Evolutionary conservation across 2,329 filamentous ascomycete genomes (phyloP).

Genomic region (Septoria petroselini): DNA sequence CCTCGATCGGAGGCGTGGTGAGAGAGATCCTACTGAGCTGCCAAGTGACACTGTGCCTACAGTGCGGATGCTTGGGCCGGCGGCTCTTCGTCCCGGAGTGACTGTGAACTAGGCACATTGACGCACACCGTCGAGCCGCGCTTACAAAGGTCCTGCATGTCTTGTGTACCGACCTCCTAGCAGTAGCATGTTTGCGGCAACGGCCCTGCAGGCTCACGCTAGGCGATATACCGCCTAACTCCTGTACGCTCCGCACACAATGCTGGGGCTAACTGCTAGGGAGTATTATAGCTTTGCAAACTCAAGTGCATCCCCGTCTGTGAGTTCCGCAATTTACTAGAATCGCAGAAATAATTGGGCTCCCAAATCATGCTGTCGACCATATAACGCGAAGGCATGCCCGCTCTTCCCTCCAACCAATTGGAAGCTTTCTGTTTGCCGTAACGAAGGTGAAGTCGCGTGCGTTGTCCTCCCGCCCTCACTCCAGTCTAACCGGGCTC

Average conservation of each 20-base stretch:
- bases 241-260: constrained; percentile 22
- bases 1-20: too few species aligned
- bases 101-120: too few species aligned
- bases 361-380: constrained; percentile 4
- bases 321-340: constrained; percentile 24
- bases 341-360: constrained; percentile 18
- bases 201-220: constrained; percentile 25
- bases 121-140: too few species aligned
- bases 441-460: constrained; percentile 13
- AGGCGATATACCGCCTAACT: constrained; percentile 26
- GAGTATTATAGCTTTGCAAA: constrained; percentile 22
- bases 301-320: constrained; percentile 21
- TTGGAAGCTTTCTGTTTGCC: neutral
- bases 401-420: neutral
- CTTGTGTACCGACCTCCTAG: constrained; percentile 20
- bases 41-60: too few species aligned
- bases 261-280: constrained; percentile 24
- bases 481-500: neutral
- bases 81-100: too few species aligned
- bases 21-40: too few species aligned
- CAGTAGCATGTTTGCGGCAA: constrained; percentile 22
- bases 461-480: neutral
- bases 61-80: too few species aligned
- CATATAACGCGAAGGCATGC: constrained; percentile 9
- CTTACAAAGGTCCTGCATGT: too few species aligned